phyloP scores from a whole-genome alignment of 1,139 yeast genomes.

The Scheffersomyces quercinus region DNA sequence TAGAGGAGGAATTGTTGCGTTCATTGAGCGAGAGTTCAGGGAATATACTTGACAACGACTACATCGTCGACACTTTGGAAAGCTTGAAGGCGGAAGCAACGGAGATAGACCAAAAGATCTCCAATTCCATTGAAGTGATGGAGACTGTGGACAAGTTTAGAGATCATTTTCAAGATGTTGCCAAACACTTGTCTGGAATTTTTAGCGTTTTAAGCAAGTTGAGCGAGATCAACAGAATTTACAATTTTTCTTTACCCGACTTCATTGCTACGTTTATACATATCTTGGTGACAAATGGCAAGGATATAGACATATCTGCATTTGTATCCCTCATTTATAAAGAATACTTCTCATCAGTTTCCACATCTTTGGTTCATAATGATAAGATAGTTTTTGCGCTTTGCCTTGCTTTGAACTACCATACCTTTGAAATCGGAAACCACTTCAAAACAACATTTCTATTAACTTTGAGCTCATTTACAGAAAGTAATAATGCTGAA shows the following conservation, averaged over 20 bases:
- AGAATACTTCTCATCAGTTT: slow-evolving; percentile 45
- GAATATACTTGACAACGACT: slow-evolving; percentile 67
- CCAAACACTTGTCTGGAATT: slow-evolving; percentile 53
- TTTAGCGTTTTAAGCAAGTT: slow-evolving; percentile 49
- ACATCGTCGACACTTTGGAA: slow-evolving; percentile 61
- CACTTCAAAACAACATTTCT: slow-evolving; percentile 18
- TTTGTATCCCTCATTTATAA: slow-evolving; percentile 41
- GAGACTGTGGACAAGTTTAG: slow-evolving; percentile 50
- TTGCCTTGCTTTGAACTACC: slow-evolving; percentile 31
- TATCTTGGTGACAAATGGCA: slow-evolving; percentile 29
- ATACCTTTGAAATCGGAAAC: slow-evolving; percentile 26
- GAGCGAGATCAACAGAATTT: slow-evolving; percentile 46
- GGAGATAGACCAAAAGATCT: slow-evolving; percentile 54
- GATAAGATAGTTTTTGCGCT: slow-evolving; percentile 52
- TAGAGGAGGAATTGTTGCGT: slow-evolving; percentile 64
- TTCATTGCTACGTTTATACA: slow-evolving; percentile 42
- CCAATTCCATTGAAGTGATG: slow-evolving; percentile 57
- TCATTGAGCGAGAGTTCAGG: slow-evolving; percentile 61
- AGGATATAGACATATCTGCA: slow-evolving; percentile 18
- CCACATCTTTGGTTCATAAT: slow-evolving; percentile 50
- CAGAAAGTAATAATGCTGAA: background rate
- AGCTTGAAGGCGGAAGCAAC: slow-evolving; percentile 62
- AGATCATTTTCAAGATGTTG: slow-evolving; percentile 51
- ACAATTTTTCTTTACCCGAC: slow-evolving; percentile 56
- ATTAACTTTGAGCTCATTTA: slow-evolving; percentile 7